phyloP scores from a whole-genome alignment of 352 stramenopile species.

The Paralagenidium karlingii region DNA sequence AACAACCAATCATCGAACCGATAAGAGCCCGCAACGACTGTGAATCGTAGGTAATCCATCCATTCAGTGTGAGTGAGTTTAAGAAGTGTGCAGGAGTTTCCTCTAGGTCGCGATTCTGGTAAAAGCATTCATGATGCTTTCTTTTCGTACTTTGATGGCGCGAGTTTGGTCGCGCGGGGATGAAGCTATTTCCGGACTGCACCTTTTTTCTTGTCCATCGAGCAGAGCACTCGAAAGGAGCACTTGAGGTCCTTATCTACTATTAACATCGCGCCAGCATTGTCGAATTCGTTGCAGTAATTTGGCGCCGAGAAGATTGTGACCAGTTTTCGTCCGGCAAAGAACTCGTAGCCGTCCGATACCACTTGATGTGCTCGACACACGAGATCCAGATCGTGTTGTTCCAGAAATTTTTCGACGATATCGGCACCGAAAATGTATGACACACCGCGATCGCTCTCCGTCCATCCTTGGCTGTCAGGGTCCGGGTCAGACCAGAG shows the following conservation, averaged over 20 bases:
- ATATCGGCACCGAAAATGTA: conserved; percentile 99
- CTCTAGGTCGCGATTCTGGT: too few species aligned
- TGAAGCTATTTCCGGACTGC: too few species aligned
- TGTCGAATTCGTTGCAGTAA: conserved; percentile 99
- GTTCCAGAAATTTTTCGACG: conserved; percentile 93
- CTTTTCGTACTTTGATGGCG: too few species aligned
- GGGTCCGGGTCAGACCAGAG: conserved; percentile 82
- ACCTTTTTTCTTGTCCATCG: conserved; percentile 49
- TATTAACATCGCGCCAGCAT: conserved; percentile 88
- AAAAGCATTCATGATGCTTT: too few species aligned
- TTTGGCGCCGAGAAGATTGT: conserved; percentile 99
- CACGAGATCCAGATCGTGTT: conserved; percentile 96
- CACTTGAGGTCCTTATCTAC: conserved; percentile 63
- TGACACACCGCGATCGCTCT: conserved; percentile 95
- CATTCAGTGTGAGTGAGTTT: too few species aligned
- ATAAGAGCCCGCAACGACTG: too few species aligned
- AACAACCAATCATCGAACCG: too few species aligned
- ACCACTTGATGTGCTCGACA: conserved; percentile 98
- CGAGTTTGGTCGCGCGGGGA: too few species aligned
- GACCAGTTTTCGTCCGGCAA: conserved; percentile 95
- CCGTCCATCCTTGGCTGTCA: conserved; percentile 87
- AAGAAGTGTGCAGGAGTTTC: too few species aligned
- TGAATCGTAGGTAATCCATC: too few species aligned
- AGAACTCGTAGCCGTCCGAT: conserved; percentile 99
- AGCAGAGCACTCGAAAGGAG: conserved; percentile 77